Evolutionary conservation across 208 protist genomes (phyloP), one percentile per base, ranked within the genome.

Genomic region (Angomonas deanei): DNA sequence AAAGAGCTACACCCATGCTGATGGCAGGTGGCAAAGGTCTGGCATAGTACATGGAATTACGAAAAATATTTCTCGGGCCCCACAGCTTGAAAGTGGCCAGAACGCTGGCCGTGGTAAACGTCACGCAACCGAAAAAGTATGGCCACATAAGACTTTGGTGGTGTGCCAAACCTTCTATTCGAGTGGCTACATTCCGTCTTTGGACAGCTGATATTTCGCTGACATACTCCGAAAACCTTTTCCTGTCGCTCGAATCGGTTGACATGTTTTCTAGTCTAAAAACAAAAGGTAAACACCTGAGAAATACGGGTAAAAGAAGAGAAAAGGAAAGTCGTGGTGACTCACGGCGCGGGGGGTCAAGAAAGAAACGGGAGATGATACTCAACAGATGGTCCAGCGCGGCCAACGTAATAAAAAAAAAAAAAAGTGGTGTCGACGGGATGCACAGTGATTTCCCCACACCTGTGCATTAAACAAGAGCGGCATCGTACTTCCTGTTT

Each of bases 41-140:
- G 0, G 83, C 74, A 50, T 92, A 93, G 63, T 93, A 96, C 76
- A 91, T 83, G 63, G 83, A 92, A 57, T 96, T 92, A 58, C 91
- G 88, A 57, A 93, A 94, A 74, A 94, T 93, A 61, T 96, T 82
- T 11, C 90, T 80, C 21, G 90, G 90, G 1, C 90, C 90, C 81
- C 82, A 94, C 2, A 87, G 59, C 53, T 93, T 93, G 64, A 96
- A 93, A 1, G 76, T 74, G 0, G 70, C 49, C 30, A 94, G 66
- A 0, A 90, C 84, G 21, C 64, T 74, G 52, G 55, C 69, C 1
- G 84, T 89, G 0, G 84, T 90, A 66, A 79, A 80, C 0, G 64
- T 61, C 0, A 92, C 49, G 52, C 85, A 94, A 0, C 90, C 87
- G 1, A 88, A 26, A 67, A 96, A 93, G 66, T 96, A 96, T n/a